Percentiles rank a stretch among this genome's conserved stretches.
Evolutionary conservation across 345 rosid genomes (phyloP).

Genomic region (Brassica incana): DNA sequence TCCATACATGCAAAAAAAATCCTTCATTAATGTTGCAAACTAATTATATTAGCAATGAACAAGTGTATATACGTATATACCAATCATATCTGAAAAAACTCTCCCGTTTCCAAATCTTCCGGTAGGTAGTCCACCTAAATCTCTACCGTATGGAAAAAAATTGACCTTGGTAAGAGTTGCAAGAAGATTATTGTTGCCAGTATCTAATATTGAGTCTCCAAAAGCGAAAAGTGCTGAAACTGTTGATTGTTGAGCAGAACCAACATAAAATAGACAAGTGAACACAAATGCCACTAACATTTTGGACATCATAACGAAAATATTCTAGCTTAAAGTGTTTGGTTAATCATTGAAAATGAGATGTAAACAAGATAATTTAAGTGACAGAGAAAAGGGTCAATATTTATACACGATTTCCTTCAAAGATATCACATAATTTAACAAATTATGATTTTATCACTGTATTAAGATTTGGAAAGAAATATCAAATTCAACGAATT

Average conservation of each 20-base stretch:
- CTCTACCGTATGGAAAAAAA: constrained; percentile 61
- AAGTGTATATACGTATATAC: constrained; percentile 25
- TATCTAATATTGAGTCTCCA: constrained; percentile 66
- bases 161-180: constrained; percentile 38
- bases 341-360: background rate
- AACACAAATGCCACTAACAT: background rate
- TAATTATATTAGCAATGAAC: background rate
- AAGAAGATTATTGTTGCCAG: constrained; percentile 63
- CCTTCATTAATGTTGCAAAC: background rate
- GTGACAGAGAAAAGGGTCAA: background rate
- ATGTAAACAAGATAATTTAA: background rate
- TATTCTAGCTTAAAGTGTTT: background rate
- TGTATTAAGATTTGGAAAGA: background rate
- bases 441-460: background rate
- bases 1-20: too few relatives aligned
- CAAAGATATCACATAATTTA: background rate
- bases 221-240: constrained; percentile 39
- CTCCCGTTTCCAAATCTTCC: constrained; percentile 71
- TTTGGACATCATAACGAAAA: constrained; percentile 1
- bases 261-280: constrained; percentile 16
- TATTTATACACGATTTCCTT: background rate
- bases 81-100: constrained; percentile 53
- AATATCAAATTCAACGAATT: background rate
- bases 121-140: constrained; percentile 55
- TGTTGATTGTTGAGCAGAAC: constrained; percentile 21